Conservation (phyloP, 2,329 filamentous ascomycete genomes). For the Hymenoscyphus scutula region DNA sequence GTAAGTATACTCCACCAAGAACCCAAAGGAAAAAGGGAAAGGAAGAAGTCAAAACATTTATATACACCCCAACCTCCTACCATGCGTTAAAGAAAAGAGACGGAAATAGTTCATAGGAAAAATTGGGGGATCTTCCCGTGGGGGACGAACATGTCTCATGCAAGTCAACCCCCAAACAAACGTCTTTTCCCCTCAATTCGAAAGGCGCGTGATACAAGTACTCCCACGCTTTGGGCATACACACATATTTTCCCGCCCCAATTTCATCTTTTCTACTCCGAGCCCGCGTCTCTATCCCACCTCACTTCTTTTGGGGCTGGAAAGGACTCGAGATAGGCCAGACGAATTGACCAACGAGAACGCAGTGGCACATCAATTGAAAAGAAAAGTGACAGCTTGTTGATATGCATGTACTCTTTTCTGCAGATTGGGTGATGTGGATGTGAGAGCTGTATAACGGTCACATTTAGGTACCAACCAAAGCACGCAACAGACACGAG, state of each 20-base stretch:
- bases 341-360: conserved; percentile 2
- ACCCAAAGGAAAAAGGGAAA: neutral
- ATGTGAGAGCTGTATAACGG: neutral
- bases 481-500: neutral
- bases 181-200: neutral
- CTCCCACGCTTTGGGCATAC: conserved; percentile 14
- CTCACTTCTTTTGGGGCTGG: neutral
- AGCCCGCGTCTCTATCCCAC: neutral
- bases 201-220: conserved; percentile 6
- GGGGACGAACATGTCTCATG: neutral
- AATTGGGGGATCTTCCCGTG: neutral
- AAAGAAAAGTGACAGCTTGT: neutral
- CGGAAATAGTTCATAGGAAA: neutral
- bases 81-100: neutral
- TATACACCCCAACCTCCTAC: neutral
- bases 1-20: neutral
- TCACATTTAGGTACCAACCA: neutral
- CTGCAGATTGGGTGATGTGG: neutral
- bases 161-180: neutral
- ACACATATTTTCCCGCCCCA: conserved; percentile 4
- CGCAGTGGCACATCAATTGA: neutral
- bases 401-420: neutral
- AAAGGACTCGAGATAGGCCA: neutral
- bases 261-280: neutral
- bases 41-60: neutral